These are phyloP conservation scores for Pestalotiopsis sp. DNA, from an alignment of 2,329 filamentous ascomycete species.

Conservation along the genomic window DNA sequence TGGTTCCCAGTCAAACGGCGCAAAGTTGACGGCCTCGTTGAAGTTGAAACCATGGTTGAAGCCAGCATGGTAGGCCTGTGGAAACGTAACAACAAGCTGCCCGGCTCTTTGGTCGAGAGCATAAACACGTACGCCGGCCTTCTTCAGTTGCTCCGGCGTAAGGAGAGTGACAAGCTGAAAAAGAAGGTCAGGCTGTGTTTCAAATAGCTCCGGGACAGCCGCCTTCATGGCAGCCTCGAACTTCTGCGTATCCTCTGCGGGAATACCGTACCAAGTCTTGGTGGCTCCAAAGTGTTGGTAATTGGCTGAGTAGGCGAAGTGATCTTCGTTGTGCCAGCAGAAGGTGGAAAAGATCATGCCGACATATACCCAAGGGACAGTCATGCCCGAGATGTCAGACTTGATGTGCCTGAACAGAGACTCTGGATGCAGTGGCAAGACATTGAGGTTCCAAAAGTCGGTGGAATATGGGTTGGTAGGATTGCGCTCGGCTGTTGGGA, in stretches of 20 bases:
- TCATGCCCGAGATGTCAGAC: constrained; percentile 98
- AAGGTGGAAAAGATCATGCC: constrained; percentile 99
- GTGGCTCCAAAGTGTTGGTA: constrained; percentile 98
- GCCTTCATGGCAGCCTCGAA: constrained; percentile 96
- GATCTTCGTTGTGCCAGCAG: constrained; percentile 99
- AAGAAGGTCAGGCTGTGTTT: constrained; percentile 92
- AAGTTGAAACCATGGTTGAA: constrained; percentile 99
- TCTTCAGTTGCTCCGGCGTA: constrained; percentile 89
- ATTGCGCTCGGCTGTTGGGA: constrained; percentile 90
- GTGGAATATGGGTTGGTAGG: constrained; percentile 85
- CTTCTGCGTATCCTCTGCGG: constrained; percentile 88
- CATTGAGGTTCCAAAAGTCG: constrained; percentile 95
- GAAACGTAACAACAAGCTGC: constrained; percentile 95
- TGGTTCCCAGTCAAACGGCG: constrained; percentile 92
- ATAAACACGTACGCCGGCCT: constrained; percentile 90
- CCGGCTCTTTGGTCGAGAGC: constrained; percentile 95
- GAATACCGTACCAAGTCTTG: constrained; percentile 99
- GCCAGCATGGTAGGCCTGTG: constrained; percentile 94
- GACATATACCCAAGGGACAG: constrained; percentile 97
- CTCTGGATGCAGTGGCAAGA: constrained; percentile 86
- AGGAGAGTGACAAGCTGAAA: constrained; percentile 97
- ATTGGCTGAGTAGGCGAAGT: constrained; percentile 96
- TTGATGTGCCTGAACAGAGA: constrained; percentile 97
- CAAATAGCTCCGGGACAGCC: constrained; percentile 93
- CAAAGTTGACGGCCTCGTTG: constrained; percentile 98